phyloP scores from a whole-genome alignment of 1,139 yeast genomes.

The Hanseniaspora gamundiae region DNA sequence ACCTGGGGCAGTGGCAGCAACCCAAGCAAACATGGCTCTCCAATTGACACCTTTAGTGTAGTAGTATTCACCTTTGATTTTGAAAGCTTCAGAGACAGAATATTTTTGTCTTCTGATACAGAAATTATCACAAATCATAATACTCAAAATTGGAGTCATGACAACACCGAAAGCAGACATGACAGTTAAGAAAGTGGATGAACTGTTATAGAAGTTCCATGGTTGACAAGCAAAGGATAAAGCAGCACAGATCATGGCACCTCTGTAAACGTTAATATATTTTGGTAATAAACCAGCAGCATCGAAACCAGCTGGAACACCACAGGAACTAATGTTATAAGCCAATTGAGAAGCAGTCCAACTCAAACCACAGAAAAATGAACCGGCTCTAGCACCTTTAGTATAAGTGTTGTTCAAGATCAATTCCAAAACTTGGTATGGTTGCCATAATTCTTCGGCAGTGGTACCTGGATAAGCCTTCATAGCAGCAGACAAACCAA shows the following conservation, averaged over 20 bases:
- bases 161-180: conserved; percentile 34
- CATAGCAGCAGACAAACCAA: conserved; percentile 29
- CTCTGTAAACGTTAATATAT: conserved; percentile 40
- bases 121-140: conserved; percentile 32
- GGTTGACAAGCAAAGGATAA: conserved; percentile 36
- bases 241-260: conserved; percentile 33
- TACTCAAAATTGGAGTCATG: conserved; percentile 33
- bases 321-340: conserved; percentile 38
- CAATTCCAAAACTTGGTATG: conserved; percentile 24
- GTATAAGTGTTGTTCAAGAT: conserved; percentile 28
- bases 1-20: conserved; percentile 31
- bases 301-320: conserved; percentile 43
- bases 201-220: conserved; percentile 36
- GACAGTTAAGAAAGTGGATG: conserved; percentile 33
- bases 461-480: conserved; percentile 17
- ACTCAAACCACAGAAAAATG: conserved; percentile 34
- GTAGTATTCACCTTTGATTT: conserved; percentile 29
- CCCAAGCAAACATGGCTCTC: conserved; percentile 32
- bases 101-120: conserved; percentile 27
- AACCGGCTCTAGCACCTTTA: conserved; percentile 34
- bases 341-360: conserved; percentile 37
- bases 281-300: conserved; percentile 36
- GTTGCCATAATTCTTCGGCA: conserved; percentile 30
- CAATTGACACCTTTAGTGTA: conserved; percentile 31
- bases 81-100: conserved; percentile 28